A percentile compares a stretch with the other conserved stretches of the same genome.
These are phyloP conservation scores for Rhizopogon roseolus DNA, from an alignment of 768 basidiomycete genomes.

Conservation along the genomic window DNA sequence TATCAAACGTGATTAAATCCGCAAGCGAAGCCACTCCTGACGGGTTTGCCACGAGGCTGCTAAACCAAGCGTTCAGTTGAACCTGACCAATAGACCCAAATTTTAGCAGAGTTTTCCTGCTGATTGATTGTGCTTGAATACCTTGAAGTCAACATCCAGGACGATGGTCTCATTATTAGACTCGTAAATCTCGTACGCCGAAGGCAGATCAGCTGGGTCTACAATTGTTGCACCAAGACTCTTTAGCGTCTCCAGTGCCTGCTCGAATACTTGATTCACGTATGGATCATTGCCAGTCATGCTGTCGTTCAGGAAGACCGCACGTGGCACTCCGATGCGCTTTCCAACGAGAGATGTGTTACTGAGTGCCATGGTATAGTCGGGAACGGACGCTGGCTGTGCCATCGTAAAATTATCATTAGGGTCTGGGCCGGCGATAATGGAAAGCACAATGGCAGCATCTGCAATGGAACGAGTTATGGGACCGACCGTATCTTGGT, in stretches of 20 bases:
- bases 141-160: conserved; percentile 57
- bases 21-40: conserved; percentile 55
- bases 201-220: conserved; percentile 61
- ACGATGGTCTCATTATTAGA: conserved; percentile 55
- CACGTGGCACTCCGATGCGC: conserved; percentile 50
- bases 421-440: conserved; percentile 51
- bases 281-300: conserved; percentile 22
- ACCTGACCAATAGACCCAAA: conserved; percentile 29
- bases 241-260: conserved; percentile 32
- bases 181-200: conserved; percentile 42
- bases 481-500: conserved; percentile 59
- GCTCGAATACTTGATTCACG: conserved; percentile 34
- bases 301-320: conserved; percentile 26
- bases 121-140: conserved; percentile 8
- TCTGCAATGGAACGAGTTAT: conserved; percentile 50
- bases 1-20: conserved; percentile 54
- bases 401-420: conserved; percentile 51
- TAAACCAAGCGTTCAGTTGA: conserved; percentile 47
- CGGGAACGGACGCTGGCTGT: conserved; percentile 48
- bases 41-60: conserved; percentile 44
- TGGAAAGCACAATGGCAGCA: conserved; percentile 48
- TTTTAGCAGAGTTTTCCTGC: background rate
- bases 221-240: conserved; percentile 45
- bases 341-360: conserved; percentile 43
- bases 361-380: conserved; percentile 50